These are phyloP conservation scores for Pichia sp. DNA, from an alignment of 1,139 yeast species.

Conservation along the genomic window DNA sequence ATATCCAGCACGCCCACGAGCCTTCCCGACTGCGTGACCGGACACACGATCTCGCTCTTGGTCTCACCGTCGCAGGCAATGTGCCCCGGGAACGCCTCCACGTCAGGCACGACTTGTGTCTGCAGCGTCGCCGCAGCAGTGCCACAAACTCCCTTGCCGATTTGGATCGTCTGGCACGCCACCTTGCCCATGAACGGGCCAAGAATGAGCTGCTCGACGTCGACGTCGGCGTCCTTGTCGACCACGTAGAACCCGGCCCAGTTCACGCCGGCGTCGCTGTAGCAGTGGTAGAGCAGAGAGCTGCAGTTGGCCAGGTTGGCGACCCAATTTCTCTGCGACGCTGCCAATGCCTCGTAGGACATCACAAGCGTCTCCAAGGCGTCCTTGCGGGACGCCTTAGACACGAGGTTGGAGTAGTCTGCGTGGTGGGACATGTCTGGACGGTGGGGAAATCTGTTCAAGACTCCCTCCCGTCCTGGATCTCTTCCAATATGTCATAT, in stretches of 20 bases:
- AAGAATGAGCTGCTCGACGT: constrained; percentile 47
- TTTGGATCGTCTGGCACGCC: constrained; percentile 77
- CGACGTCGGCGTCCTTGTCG: constrained; percentile 32
- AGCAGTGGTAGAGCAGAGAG: constrained; percentile 84
- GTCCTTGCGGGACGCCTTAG: constrained; percentile 45
- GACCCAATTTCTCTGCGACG: constrained; percentile 74
- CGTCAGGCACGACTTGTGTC: constrained; percentile 77
- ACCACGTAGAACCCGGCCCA: constrained; percentile 91
- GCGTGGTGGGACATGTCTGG: constrained; percentile 45
- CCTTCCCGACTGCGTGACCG: constrained; percentile 41
- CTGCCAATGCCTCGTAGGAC: constrained; percentile 61
- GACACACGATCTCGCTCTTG: constrained; percentile 88
- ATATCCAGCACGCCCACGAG: constrained; percentile 78
- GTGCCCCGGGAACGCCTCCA: constrained; percentile 78
- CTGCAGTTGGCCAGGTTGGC: constrained; percentile 83
- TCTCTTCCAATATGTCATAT: no score
- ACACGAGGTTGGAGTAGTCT: constrained; percentile 50
- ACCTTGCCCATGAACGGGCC: constrained; percentile 98
- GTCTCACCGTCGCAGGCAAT: constrained; percentile 98
- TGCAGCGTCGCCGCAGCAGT: constrained; percentile 54
- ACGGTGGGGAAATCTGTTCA: no score
- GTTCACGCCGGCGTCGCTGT: constrained; percentile 57
- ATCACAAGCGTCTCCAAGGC: constrained; percentile 54
- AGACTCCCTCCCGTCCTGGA: no score
- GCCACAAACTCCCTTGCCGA: constrained; percentile 92